Evolutionary conservation across 225 moss, liverwort and hornwort species (phyloP).

Genomic region (Sphagnum contortum): DNA sequence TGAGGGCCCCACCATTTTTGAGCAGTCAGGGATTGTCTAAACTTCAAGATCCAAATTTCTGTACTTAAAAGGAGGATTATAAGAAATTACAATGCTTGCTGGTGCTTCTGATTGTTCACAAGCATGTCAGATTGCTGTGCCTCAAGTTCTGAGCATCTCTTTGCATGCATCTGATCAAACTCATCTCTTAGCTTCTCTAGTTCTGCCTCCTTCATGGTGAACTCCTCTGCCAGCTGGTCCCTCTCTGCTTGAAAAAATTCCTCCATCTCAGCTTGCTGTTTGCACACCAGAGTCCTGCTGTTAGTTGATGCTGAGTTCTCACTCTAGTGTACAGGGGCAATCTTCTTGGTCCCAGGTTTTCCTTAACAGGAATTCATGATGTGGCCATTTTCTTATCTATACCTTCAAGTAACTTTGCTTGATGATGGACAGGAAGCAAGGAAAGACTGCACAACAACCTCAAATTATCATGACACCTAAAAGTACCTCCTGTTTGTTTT

Average conservation of each 20-base stretch:
- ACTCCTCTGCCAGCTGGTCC: conserved; percentile 48
- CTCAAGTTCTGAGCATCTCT: conserved; percentile 60
- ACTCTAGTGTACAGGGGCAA: neutral
- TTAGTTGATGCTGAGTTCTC: neutral
- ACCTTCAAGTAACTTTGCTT: neutral
- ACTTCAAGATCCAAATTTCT: neutral
- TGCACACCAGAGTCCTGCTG: conserved; percentile 6
- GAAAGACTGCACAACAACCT: neutral
- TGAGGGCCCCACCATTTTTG: neutral
- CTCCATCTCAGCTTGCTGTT: conserved; percentile 62
- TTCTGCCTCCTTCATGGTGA: conserved; percentile 43
- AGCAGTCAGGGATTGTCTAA: too few relatives aligned
- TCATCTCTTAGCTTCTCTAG: conserved; percentile 58
- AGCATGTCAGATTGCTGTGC: conserved; percentile 49
- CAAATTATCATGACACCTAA: neutral
- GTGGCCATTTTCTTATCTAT: neutral
- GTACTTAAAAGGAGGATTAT: too few relatives aligned
- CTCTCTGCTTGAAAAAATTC: conserved; percentile 46
- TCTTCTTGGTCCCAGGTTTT: neutral
- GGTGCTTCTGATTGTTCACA: conserved; percentile 40
- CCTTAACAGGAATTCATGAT: neutral
- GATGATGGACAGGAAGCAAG: neutral
- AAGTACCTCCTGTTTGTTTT: conserved; percentile 63
- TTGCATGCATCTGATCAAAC: conserved; percentile 55
- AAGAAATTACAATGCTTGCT: conserved; percentile 46